A percentile compares a stretch with the other conserved stretches of the same genome.
Conservation (phyloP, 768 basidiomycete genomes). For the Calocera viscosa region DNA sequence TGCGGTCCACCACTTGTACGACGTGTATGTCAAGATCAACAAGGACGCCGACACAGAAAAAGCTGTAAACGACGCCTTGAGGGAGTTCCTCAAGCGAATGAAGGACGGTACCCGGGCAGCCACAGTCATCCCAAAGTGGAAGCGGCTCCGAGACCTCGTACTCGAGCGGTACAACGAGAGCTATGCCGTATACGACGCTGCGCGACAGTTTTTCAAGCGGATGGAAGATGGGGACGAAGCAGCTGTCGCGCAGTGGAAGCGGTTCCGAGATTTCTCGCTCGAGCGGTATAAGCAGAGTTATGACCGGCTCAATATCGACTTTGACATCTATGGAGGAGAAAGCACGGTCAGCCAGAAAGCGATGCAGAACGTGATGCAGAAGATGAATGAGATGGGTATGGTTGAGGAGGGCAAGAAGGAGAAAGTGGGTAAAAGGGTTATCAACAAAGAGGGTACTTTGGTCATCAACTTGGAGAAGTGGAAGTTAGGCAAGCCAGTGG, state of each 20-base stretch:
- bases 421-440: slow-evolving; percentile 62
- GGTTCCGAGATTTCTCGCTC: slow-evolving; percentile 85
- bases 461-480: slow-evolving; percentile 77
- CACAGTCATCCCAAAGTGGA: slow-evolving; percentile 9
- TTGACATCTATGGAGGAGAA: slow-evolving; percentile 89
- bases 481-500: slow-evolving; percentile 83
- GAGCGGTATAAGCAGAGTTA: slow-evolving; percentile 83
- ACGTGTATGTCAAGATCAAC: slow-evolving; percentile 91
- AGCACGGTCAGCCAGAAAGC: slow-evolving; percentile 55
- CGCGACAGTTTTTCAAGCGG: slow-evolving; percentile 78
- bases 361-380: slow-evolving; percentile 59
- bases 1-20: slow-evolving; percentile 87
- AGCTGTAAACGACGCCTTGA: not conserved
- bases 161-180: slow-evolving; percentile 15
- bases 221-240: slow-evolving; percentile 89
- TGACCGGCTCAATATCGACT: slow-evolving; percentile 74
- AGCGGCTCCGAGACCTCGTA: slow-evolving; percentile 34
- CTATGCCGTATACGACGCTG: slow-evolving; percentile 48
- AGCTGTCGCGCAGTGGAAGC: slow-evolving; percentile 76
- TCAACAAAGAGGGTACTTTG: slow-evolving; percentile 73
- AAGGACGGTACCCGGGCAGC: not conserved
- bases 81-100: not conserved
- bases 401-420: slow-evolving; percentile 57
- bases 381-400: slow-evolving; percentile 57
- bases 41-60: slow-evolving; percentile 39